phyloP scores from a whole-genome alignment of 2,329 filamentous ascomycete genomes.

The Penicillium sp. region DNA sequence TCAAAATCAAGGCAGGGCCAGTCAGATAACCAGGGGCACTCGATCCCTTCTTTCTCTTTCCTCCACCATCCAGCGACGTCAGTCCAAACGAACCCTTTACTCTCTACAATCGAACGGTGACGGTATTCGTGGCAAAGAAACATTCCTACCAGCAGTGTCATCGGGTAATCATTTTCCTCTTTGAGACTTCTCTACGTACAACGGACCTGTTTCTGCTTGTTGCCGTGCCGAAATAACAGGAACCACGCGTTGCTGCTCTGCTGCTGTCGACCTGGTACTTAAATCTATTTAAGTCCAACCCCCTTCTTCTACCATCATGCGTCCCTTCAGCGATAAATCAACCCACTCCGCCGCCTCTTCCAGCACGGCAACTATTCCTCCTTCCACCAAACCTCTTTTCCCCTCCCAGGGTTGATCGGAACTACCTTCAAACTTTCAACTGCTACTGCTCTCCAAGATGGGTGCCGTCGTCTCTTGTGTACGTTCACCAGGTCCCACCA shows the following conservation, averaged over 20 bases:
- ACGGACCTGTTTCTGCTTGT: too few species aligned
- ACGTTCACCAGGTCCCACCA: conserved; percentile 45
- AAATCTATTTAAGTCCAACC: background rate
- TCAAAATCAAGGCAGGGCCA: conserved; percentile 3
- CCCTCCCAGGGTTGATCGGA: conserved; percentile 5
- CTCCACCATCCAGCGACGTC: background rate
- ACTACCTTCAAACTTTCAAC: conserved; percentile 14
- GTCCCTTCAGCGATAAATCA: conserved; percentile 34
- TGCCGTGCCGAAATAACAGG: too few species aligned
- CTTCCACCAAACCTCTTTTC: conserved; percentile 14
- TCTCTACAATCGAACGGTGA: too few species aligned
- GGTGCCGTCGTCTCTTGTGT: conserved; percentile 84
- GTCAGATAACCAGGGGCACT: too few species aligned
- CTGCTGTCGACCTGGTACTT: background rate
- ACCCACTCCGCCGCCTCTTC: conserved; percentile 35
- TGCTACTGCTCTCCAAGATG: conserved; percentile 58
- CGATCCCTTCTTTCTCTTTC: background rate
- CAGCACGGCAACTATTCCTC: conserved; percentile 21
- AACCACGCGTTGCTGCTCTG: too few species aligned
- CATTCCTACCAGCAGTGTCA: background rate
- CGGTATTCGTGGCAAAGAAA: background rate
- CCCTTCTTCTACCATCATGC: conserved; percentile 24
- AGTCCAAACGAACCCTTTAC: too few species aligned
- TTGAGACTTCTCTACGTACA: conserved; percentile 24
- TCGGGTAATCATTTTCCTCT: conserved; percentile 25